Evolutionary conservation across 2,329 filamentous ascomycete species (phyloP).

Genomic region (Penicillium concentricum): DNA sequence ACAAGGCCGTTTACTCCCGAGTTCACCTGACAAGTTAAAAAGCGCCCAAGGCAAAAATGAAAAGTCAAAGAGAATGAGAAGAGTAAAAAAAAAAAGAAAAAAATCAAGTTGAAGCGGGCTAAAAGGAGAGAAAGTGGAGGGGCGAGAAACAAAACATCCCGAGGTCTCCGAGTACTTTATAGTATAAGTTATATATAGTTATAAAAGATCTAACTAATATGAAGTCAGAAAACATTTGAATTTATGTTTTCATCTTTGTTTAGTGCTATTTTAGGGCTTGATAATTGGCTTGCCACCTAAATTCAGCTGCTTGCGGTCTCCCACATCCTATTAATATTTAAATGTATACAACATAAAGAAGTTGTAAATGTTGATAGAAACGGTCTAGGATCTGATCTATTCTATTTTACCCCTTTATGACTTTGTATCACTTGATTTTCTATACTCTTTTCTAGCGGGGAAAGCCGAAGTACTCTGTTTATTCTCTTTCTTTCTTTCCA

Average conservation of each 20-base stretch:
- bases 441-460: background rate
- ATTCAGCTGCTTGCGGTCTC: conserved; percentile 16
- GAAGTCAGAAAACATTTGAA: no score
- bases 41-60: background rate
- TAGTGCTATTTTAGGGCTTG: background rate
- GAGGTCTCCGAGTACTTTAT: background rate
- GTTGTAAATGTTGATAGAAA: conserved; percentile 1
- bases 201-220: background rate
- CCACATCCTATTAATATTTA: background rate
- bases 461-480: background rate
- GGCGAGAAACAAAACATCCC: conserved; percentile 6
- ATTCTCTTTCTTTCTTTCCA: background rate
- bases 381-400: background rate
- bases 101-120: conserved; percentile 1
- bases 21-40: background rate
- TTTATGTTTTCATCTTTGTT: background rate
- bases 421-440: background rate
- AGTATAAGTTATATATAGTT: background rate
- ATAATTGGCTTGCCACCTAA: conserved; percentile 15
- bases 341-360: background rate
- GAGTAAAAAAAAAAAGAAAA: background rate
- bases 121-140: conserved; percentile 10
- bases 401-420: background rate
- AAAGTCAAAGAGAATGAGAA: background rate
- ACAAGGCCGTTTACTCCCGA: conserved; percentile 7